Base-by-base conservation (phyloP, 495 filamentous ascomycete genomes). In the Penicillium bialowiezense region DNA sequence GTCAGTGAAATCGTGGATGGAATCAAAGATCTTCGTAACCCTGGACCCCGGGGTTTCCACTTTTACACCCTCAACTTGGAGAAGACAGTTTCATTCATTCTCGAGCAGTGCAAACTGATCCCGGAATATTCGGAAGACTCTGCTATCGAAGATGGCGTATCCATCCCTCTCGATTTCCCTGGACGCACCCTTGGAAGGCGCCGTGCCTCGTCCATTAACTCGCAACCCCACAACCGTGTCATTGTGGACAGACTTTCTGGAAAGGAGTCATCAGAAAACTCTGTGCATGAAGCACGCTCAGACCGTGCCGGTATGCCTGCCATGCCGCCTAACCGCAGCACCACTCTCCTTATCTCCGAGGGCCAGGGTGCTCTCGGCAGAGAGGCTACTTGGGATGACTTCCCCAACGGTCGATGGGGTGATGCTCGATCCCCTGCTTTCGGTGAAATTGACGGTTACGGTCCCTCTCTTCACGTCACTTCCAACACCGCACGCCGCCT, bases 311-410 rank as follows among this genome's bases (percentile, higher is more conserved):
- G 58, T 10, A 62, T 72, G 52, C 71, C 62, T 3, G 69, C 71
- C 3, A 40, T 64, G 41, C 65, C 65, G 10, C 68, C 70, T 59
- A 81, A 78, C 23, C 79, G 87, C 34, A 85, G 85, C 38, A 91
- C 88, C 56, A 92, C 90, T 4, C 80, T 97, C 14, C 89, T 89
- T 15, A 96, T 96, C 44, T 95, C 91, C 0, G 90, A 96, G 73
- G 91, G 91, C 3, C 83, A 92, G 54, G 91, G 91, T 32, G 75
- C 87, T n/a, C 77, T 96, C 10, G 93, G 92, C 26, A 78, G 95
- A 51, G 95, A 97, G 72, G 95, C 95, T 18, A 97, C 93, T 5
- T 98, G 93, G 93, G 93, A 98, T 63, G 93, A 98, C 70, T 98
- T 86, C 72, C 93, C 95, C 44, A 98, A 98, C 75, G 95, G 93